A percentile compares a stretch with the other conserved stretches of the same genome.
Evolutionary conservation across 148 eudicot species (phyloP).

Genomic region (Arctostaphylos glauca): DNA sequence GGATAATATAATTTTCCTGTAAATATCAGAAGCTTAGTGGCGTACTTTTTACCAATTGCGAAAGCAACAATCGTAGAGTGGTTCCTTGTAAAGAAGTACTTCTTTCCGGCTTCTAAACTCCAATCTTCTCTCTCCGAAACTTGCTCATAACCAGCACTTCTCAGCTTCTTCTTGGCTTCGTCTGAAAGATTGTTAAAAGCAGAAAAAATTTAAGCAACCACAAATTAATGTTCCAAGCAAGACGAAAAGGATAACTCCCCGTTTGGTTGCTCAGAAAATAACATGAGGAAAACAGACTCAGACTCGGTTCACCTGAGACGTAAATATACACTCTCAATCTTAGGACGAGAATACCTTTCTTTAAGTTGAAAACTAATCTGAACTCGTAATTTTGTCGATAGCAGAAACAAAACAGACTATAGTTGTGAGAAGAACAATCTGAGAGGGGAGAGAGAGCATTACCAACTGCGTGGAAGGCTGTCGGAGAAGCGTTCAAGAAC

Average conservation of each 20-base stretch:
- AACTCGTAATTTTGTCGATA: not conserved
- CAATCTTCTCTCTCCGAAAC: slow-evolving; percentile 83
- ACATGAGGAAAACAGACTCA: not conserved
- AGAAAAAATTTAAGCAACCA: not conserved
- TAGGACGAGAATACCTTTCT: not conserved
- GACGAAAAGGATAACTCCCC: too few relatives aligned
- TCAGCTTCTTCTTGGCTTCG: slow-evolving; percentile 81
- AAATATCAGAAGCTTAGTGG: not conserved
- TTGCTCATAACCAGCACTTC: slow-evolving; percentile 71
- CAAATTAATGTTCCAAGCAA: not conserved
- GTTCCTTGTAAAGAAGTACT: slow-evolving; percentile 88
- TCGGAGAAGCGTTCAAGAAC: slow-evolving; percentile 82
- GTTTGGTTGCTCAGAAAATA: too few relatives aligned
- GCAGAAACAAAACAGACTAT: not conserved
- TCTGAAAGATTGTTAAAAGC: slow-evolving; percentile 34
- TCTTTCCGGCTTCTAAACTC: slow-evolving; percentile 68
- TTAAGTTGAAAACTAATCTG: not conserved
- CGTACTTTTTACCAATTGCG: slow-evolving; percentile 94
- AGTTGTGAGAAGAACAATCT: not conserved
- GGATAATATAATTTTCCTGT: too few relatives aligned
- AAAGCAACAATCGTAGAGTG: slow-evolving; percentile 92
- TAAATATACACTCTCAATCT: not conserved
- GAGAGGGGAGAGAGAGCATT: not conserved
- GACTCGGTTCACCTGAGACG: too few relatives aligned
- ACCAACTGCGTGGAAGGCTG: slow-evolving; percentile 94